phyloP scores from a whole-genome alignment of 2,329 filamentous ascomycete genomes.

The Ilyonectria sp. region DNA sequence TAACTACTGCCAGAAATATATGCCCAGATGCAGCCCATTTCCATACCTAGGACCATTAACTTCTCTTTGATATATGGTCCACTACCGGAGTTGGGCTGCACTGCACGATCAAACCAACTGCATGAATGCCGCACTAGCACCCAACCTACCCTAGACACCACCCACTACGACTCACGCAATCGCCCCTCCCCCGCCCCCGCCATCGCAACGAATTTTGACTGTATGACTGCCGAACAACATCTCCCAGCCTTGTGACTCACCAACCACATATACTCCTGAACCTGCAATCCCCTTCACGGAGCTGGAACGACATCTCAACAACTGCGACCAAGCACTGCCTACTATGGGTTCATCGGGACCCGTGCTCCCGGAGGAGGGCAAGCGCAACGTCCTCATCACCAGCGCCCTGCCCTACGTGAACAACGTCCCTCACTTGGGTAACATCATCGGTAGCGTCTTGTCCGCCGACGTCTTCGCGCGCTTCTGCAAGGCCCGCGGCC shows the following conservation, averaged over 20 bases:
- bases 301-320: constrained; percentile 11
- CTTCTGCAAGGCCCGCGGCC: constrained; percentile 84
- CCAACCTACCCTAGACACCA: constrained; percentile 35
- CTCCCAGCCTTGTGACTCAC: constrained; percentile 44
- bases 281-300: neutral
- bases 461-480: constrained; percentile 89
- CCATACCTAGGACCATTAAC: neutral
- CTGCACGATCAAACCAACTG: neutral
- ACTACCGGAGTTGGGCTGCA: neutral
- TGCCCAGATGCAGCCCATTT: too few species aligned
- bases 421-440: constrained; percentile 87
- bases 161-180: constrained; percentile 4
- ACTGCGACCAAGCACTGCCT: constrained; percentile 25
- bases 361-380: constrained; percentile 78
- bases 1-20: too few species aligned
- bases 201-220: constrained; percentile 45
- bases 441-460: constrained; percentile 89
- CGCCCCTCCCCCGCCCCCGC: constrained; percentile 42
- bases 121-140: neutral
- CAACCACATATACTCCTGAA: constrained; percentile 26
- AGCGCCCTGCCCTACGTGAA: constrained; percentile 89
- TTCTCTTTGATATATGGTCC: neutral
- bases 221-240: constrained; percentile 34
- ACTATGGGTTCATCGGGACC: constrained; percentile 50
- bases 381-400: constrained; percentile 92